Evolutionary conservation across 129 eudicot species (phyloP).

Genomic region (Ambrosia artemisiifolia): DNA sequence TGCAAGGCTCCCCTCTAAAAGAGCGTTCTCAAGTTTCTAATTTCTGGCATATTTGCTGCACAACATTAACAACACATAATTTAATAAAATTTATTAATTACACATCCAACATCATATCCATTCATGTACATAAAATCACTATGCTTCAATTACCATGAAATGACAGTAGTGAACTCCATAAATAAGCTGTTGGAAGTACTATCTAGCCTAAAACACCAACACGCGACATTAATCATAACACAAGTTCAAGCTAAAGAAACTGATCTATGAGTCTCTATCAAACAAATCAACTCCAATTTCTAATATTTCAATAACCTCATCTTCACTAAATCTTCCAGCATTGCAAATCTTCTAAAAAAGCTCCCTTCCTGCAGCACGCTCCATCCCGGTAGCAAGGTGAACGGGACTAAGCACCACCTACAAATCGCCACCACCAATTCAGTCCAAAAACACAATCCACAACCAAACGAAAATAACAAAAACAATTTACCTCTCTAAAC

Average conservation of each 20-base stretch:
- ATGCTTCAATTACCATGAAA: slow-evolving; percentile 53
- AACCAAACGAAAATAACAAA: too few relatives aligned
- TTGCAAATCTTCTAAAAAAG: slow-evolving; percentile 86
- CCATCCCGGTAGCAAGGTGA: slow-evolving; percentile 91
- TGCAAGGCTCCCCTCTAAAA: slow-evolving; percentile 95
- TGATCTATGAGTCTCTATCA: neutral
- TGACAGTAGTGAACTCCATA: slow-evolving; percentile 41
- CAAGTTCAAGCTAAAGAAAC: too few relatives aligned
- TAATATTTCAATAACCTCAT: slow-evolving; percentile 48
- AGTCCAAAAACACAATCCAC: too few relatives aligned
- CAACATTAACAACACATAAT: neutral
- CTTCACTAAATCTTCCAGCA: slow-evolving; percentile 97
- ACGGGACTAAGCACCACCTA: slow-evolving; percentile 83
- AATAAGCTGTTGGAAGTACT: slow-evolving; percentile 41
- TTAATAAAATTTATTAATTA: neutral
- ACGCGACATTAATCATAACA: too few relatives aligned
- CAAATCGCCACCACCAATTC: neutral
- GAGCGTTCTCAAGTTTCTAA: slow-evolving; percentile 81
- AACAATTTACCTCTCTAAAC: too few relatives aligned
- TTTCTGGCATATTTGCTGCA: slow-evolving; percentile 96
- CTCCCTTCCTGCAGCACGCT: slow-evolving; percentile 95
- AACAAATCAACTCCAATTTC: neutral
- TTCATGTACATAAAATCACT: neutral
- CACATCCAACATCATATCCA: neutral
- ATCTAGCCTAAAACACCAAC: slow-evolving; percentile 27